Percentiles rank a stretch among this genome's conserved stretches.
These are phyloP conservation scores for Zangia roseola DNA, from an alignment of 768 basidiomycete species.

Conservation along the genomic window DNA sequence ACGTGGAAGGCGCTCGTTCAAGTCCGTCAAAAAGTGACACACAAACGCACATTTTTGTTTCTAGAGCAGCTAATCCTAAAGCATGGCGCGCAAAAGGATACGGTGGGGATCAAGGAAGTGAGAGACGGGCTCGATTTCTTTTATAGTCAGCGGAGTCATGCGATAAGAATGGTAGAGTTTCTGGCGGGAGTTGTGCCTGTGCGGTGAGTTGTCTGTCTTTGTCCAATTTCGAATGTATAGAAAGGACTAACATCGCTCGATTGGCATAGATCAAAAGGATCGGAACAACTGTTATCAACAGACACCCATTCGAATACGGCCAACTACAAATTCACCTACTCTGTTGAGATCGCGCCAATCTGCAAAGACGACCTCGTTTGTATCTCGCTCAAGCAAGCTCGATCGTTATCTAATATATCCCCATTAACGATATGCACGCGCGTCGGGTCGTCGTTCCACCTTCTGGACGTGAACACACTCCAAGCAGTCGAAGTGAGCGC, in stretches of 20 bases:
- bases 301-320: slow-evolving; percentile 92
- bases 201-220: slow-evolving; percentile 51
- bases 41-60: slow-evolving; percentile 97
- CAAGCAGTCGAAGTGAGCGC: slow-evolving; percentile 79
- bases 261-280: slow-evolving; percentile 72
- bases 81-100: slow-evolving; percentile 95
- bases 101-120: slow-evolving; percentile 89
- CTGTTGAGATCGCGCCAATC: slow-evolving; percentile 93
- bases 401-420: slow-evolving; percentile 81
- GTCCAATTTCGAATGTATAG: not conserved
- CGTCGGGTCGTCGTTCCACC: slow-evolving; percentile 87
- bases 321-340: slow-evolving; percentile 97
- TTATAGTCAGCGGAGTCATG: slow-evolving; percentile 87
- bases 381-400: slow-evolving; percentile 80
- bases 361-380: slow-evolving; percentile 98
- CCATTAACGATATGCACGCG: slow-evolving; percentile 87
- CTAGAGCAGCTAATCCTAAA: slow-evolving; percentile 97
- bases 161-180: slow-evolving; percentile 97
- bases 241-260: not conserved
- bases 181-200: slow-evolving; percentile 83
- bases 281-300: slow-evolving; percentile 90
- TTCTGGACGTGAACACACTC: slow-evolving; percentile 87
- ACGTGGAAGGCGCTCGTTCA: slow-evolving; percentile 98
- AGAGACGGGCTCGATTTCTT: slow-evolving; percentile 97
- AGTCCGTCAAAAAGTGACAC: slow-evolving; percentile 97